Percentiles rank a stretch among this genome's conserved stretches.
Conservation (phyloP, 148 eudicot genomes). For the Dianthus caryophyllus region DNA sequence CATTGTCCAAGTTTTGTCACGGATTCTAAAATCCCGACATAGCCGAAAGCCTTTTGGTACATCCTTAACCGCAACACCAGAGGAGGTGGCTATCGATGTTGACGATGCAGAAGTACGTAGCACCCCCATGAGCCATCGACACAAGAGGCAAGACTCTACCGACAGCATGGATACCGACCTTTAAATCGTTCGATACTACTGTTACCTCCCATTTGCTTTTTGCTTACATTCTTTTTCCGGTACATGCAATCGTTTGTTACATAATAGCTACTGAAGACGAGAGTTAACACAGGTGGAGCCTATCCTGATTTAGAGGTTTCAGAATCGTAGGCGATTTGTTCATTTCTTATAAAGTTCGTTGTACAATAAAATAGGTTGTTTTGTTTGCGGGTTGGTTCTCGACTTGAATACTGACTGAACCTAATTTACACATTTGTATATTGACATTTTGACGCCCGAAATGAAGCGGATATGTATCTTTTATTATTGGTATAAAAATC, state of each 20-base stretch:
- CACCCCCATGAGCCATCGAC: constrained; percentile 39
- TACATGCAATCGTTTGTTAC: neutral
- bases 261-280: neutral
- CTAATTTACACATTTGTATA: too few relatives aligned
- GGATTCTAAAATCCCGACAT: constrained; percentile 46
- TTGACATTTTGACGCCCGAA: too few relatives aligned
- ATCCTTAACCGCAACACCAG: constrained; percentile 45
- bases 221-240: constrained; percentile 8
- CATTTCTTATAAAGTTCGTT: constrained; percentile 18
- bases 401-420: too few relatives aligned
- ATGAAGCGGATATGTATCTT: too few relatives aligned
- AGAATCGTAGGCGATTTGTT: constrained; percentile 20
- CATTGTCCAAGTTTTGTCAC: constrained; percentile 73
- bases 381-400: too few relatives aligned
- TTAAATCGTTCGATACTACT: constrained; percentile 21
- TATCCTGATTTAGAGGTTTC: constrained; percentile 12
- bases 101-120: constrained; percentile 27
- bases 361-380: constrained; percentile 15
- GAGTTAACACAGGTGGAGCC: neutral
- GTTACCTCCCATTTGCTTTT: neutral
- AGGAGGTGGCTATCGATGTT: constrained; percentile 45
- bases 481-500: too few relatives aligned
- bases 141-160: constrained; percentile 53
- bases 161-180: constrained; percentile 52
- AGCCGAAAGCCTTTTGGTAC: constrained; percentile 34